Evolutionary conservation across 768 basidiomycete species (phyloP), one percentile per base, ranked within the genome.

Genomic region (Russula sp.): DNA sequence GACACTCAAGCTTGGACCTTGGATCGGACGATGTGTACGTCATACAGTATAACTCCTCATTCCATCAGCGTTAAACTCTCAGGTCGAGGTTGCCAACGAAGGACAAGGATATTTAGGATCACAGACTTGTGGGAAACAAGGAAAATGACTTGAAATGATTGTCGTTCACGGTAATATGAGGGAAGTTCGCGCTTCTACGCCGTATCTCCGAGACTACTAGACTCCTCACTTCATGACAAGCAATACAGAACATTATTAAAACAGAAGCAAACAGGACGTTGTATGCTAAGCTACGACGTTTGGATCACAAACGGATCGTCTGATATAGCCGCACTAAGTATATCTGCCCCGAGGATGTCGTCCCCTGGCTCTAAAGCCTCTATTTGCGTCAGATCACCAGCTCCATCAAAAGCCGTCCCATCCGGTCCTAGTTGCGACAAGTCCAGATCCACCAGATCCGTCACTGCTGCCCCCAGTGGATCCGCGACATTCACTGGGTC

Each of bases 401-500:
- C 74, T 7, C 70, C 73, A 65, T 86, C 86, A 50, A 84, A 79
- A 9, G 78, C 75, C 57, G 86, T 74, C 4, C 83, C 86, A 70
- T 88, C 88, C 3, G 88, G 83, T 14, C 81, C 88, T 40, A 91
- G 78, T 27, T 74, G 76, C 18, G 83, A 77, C 70, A 91, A 84
- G 64, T 88, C 85, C 72, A 91, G 72, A 56, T 77, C 80, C 55
- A 82, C 80, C 16, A 76, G 78, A 48, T 58, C 63, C n/a, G 71
- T 69, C 22, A 48, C 47, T 4, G 47, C 4, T 48, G 49, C 70
- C 72, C 20, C 74, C 75, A 55, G 68, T 63, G 68, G 42, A 32
- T 57, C 66, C 1, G 27, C 40, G 27, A 67, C 65, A 22, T 55
- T 67, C 4, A 77, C 75, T 44, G 76, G 77, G 16, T 77, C 73